Conservation (phyloP, 192 early-diverging fungal species). For the Backusella circina region DNA sequence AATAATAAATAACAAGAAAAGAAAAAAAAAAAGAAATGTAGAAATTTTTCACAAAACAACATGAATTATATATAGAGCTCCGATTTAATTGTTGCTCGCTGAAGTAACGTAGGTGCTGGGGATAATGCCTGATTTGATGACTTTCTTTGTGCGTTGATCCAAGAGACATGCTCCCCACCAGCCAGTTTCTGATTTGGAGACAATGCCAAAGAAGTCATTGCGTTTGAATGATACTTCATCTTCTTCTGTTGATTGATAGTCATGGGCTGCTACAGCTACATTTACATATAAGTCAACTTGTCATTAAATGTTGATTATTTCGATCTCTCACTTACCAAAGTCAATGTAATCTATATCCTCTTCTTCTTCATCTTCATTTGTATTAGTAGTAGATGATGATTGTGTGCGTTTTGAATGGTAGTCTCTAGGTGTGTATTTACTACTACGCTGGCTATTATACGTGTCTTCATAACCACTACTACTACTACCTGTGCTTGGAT, state of each 20-base stretch:
- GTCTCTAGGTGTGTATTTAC: background rate
- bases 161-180: constrained; percentile 12
- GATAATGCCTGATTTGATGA: background rate
- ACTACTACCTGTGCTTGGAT: background rate
- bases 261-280: constrained; percentile 18
- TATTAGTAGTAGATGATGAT: background rate
- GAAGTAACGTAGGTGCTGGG: background rate
- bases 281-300: background rate
- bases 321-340: background rate
- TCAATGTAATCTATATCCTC: constrained; percentile 5
- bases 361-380: background rate
- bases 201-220: constrained; percentile 27
- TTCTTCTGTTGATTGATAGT: constrained; percentile 24
- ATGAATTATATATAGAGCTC: background rate
- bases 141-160: background rate
- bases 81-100: background rate
- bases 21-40: background rate
- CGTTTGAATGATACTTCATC: constrained; percentile 26
- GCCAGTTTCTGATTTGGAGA: constrained; percentile 9
- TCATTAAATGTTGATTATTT: background rate
- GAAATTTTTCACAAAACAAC: background rate
- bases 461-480: background rate
- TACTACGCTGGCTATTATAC: background rate
- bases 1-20: background rate
- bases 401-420: background rate